These are phyloP conservation scores for Diaporthe citrichinensis DNA, from an alignment of 2,329 filamentous ascomycete genomes.

Conservation along the genomic window DNA sequence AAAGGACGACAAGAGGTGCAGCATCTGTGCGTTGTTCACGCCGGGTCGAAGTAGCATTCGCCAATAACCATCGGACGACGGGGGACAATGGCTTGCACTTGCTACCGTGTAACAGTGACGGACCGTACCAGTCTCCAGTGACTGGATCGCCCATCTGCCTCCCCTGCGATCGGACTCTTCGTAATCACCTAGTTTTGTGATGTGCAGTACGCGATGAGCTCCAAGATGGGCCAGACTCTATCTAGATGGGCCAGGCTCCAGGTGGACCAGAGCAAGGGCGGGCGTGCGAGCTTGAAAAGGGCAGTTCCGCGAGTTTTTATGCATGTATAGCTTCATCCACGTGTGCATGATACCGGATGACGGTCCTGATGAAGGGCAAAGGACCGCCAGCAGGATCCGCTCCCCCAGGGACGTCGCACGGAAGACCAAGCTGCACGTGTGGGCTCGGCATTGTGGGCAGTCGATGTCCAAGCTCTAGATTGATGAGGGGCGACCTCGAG, in stretches of 20 bases:
- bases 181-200: neutral
- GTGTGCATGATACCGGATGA: conserved; percentile 1
- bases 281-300: neutral
- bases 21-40: conserved; percentile 27
- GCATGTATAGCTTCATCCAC: conserved; percentile 2
- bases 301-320: neutral
- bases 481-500: neutral
- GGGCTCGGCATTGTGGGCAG: neutral
- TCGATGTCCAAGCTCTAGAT: conserved; percentile 2
- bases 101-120: neutral
- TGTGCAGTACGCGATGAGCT: neutral
- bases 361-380: neutral
- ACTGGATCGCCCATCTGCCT: neutral
- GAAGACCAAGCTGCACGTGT: neutral
- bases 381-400: neutral
- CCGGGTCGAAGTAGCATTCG: conserved; percentile 5
- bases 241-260: neutral
- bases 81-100: neutral
- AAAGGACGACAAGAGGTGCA: neutral
- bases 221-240: neutral
- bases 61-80: neutral
- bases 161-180: neutral
- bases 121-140: neutral
- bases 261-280: neutral
- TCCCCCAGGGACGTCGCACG: neutral